phyloP scores from a whole-genome alignment of 345 rosid species.

The Hevea brasiliensis region DNA sequence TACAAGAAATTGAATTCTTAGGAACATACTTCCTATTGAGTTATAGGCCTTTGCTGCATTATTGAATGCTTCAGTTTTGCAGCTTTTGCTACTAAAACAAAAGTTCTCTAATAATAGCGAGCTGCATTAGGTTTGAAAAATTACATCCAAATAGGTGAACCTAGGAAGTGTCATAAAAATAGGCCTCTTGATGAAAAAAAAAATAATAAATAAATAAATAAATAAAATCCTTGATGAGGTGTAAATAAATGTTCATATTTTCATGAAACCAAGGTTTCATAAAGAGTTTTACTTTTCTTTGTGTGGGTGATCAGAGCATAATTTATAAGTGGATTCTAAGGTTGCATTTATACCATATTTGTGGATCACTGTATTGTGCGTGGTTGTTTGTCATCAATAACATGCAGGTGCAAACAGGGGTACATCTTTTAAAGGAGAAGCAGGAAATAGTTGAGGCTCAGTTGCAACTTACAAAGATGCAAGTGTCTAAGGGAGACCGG shows the following conservation, averaged over 20 bases:
- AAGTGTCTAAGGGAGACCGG: constrained; percentile 45
- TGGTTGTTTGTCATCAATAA: constrained; percentile 5
- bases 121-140: background rate
- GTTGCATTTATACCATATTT: background rate
- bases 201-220: too few species aligned
- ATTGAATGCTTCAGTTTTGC: background rate
- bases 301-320: background rate
- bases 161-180: background rate
- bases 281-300: background rate
- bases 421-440: constrained; percentile 68
- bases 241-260: background rate
- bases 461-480: constrained; percentile 61
- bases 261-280: background rate
- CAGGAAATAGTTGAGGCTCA: constrained; percentile 71
- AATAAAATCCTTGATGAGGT: background rate
- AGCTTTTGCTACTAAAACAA: background rate
- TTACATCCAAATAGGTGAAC: background rate
- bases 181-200: background rate
- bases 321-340: constrained; percentile 2
- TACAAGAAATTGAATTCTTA: too few species aligned
- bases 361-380: constrained; percentile 6
- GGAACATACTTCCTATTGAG: too few species aligned
- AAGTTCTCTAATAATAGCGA: background rate
- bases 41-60: too few species aligned
- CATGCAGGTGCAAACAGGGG: constrained; percentile 75